Evolutionary conservation across 768 basidiomycete species (phyloP).

Genomic region (Bullera alba): DNA sequence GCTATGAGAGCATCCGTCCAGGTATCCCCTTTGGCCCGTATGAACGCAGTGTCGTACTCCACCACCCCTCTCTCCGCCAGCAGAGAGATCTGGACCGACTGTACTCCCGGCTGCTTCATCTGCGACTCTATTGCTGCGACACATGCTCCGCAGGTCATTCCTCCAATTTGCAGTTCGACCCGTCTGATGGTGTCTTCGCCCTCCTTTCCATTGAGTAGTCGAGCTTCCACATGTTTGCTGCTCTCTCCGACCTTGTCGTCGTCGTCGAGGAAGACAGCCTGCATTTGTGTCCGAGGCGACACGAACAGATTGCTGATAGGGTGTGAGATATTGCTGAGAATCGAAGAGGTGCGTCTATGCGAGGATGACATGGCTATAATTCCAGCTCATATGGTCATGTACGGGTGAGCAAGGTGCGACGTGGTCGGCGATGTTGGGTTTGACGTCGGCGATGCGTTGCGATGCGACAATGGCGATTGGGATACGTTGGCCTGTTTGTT

Average conservation of each 20-base stretch:
- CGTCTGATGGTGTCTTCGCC: conserved; percentile 3
- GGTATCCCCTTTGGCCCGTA: conserved; percentile 19
- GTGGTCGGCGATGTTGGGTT: too few relatives aligned
- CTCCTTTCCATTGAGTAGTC: background rate
- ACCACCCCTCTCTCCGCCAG: conserved; percentile 87
- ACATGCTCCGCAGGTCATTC: conserved; percentile 47
- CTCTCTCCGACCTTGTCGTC: conserved; percentile 14
- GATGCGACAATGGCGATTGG: too few relatives aligned
- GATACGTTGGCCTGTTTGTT: too few relatives aligned
- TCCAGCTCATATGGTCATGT: too few relatives aligned
- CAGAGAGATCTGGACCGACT: conserved; percentile 88
- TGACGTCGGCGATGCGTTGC: too few relatives aligned
- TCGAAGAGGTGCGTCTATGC: too few relatives aligned
- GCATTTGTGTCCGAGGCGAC: conserved; percentile 8
- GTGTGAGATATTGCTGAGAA: conserved; percentile 3
- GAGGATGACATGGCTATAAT: too few relatives aligned
- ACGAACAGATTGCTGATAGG: conserved; percentile 12
- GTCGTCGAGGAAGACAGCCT: conserved; percentile 8
- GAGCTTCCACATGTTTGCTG: background rate
- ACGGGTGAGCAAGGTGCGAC: too few relatives aligned
- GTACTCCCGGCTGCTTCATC: conserved; percentile 68
- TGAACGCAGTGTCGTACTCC: conserved; percentile 68
- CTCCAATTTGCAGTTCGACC: conserved; percentile 41
- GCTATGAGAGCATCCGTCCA: conserved; percentile 80
- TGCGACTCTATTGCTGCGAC: conserved; percentile 44